These are phyloP conservation scores for Parastagonospora avenae DNA, from an alignment of 2,329 filamentous ascomycete genomes.

Conservation along the genomic window DNA sequence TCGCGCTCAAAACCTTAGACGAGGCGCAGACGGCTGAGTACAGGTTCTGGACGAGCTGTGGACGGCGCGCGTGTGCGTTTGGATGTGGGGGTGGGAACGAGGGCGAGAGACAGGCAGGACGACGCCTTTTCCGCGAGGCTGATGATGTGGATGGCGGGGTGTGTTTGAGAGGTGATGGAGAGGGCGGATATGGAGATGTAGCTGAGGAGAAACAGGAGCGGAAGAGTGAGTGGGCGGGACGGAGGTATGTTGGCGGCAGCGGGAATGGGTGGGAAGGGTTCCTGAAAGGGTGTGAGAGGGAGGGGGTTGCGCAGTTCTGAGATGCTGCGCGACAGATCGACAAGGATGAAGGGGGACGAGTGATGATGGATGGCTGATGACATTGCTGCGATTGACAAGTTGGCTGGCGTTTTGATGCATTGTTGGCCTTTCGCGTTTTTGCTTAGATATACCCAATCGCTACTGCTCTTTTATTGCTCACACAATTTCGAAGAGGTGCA, in stretches of 20 bases:
- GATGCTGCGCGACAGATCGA: no score
- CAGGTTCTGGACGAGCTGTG: slow-evolving; percentile 44
- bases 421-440: background rate
- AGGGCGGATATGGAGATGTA: background rate
- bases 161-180: slow-evolving; percentile 13
- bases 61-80: slow-evolving; percentile 34
- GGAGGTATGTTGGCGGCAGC: slow-evolving; percentile 5
- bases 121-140: slow-evolving; percentile 33
- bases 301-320: slow-evolving; percentile 23
- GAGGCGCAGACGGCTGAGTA: slow-evolving; percentile 45
- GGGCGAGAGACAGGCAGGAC: slow-evolving; percentile 39
- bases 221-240: slow-evolving; percentile 17
- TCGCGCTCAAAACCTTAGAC: slow-evolving; percentile 35
- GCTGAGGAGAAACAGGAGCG: background rate
- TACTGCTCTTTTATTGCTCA: background rate
- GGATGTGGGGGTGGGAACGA: slow-evolving; percentile 34
- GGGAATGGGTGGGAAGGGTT: slow-evolving; percentile 17
- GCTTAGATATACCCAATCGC: background rate
- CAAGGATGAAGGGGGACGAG: no score
- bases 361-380: background rate
- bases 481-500: no score
- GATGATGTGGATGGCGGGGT: slow-evolving; percentile 19
- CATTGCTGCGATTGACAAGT: background rate
- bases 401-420: background rate
- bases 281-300: slow-evolving; percentile 22